Conservation (phyloP, 371 early-diverging fungal genomes). For the Circinella minor region DNA sequence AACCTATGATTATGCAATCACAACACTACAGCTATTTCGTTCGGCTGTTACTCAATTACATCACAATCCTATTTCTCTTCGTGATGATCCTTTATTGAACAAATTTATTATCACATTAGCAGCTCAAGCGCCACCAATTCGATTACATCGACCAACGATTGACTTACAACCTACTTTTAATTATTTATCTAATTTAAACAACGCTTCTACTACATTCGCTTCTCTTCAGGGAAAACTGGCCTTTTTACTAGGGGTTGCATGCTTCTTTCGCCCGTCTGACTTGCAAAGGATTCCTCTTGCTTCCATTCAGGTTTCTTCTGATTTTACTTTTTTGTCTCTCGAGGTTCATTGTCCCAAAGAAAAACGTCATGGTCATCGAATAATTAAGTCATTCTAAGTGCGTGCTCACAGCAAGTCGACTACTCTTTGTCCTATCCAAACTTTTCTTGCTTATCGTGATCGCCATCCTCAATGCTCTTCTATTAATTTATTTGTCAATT, state of each 20-base stretch:
- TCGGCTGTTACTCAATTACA: not conserved
- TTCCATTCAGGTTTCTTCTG: not conserved
- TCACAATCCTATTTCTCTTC: not conserved
- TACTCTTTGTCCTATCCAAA: slow-evolving; percentile 9
- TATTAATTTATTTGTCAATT: too few relatives aligned
- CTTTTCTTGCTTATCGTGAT: too few relatives aligned
- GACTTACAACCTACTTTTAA: slow-evolving; percentile 7
- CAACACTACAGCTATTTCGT: not conserved
- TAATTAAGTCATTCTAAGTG: slow-evolving; percentile 3
- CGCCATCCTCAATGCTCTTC: too few relatives aligned
- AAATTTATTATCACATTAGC: not conserved
- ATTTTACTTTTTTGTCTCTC: not conserved
- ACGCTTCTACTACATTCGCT: not conserved
- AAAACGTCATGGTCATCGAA: not conserved
- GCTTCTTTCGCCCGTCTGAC: slow-evolving; percentile 15
- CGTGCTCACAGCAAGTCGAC: not conserved
- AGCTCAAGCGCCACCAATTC: not conserved
- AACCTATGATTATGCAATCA: not conserved
- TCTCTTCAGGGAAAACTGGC: not conserved
- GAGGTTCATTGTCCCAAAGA: slow-evolving; percentile 56
- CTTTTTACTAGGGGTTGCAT: slow-evolving; percentile 6
- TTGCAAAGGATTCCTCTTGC: slow-evolving; percentile 6
- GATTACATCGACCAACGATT: not conserved
- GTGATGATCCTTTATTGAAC: not conserved
- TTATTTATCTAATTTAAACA: too few relatives aligned